Evolutionary conservation across 495 filamentous ascomycete genomes (phyloP), one percentile per base, ranked within the genome.

Genomic region (Sporormia fimetaria): DNA sequence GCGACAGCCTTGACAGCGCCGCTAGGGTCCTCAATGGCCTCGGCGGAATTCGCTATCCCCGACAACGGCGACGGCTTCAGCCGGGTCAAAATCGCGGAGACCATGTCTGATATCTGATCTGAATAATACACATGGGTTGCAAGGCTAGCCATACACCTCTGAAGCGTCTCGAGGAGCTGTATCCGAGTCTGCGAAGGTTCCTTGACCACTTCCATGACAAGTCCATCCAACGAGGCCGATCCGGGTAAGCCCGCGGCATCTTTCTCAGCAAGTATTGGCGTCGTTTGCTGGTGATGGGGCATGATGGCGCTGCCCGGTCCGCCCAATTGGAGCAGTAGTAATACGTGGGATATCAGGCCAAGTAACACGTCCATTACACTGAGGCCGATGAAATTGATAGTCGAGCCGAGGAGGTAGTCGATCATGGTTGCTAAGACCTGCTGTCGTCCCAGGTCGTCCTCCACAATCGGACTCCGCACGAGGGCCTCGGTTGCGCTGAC

Each of bases 111-210:
- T 33, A 95, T 81, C 55, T 95, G 87, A 44, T 95, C 87, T 1
- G 81, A 80, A 58, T 95, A 95, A 60, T 95, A 95, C 10, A 88
- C 76, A 57, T 95, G 87, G 0, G 83, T 93, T 1, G 83, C 84
- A n/a, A 95, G 67, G 57, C 82, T 71, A 6, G 81, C 83, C 42
- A 93, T 86, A 58, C 78, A 87, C 44, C 73, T 68, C 50, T 84
- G 77, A 4, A 95, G 64, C 12, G 75, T 71, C 14, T 62, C 56
- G 26, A 88, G 67, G 10, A 92, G 64, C 37, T 75, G 65, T 34
- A 68, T 59, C 37, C 68, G 59, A 37, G 48, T 54, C 25, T 55
- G 47, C 3, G 73, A 74, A 5, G 73, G 56, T n/a, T 44, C 49
- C 23, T 51, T 55, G 12, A 54, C 48, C 2, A 57, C 17, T 16